Conservation (phyloP, 208 protist genomes). For the Wallacemonas collosoma region DNA sequence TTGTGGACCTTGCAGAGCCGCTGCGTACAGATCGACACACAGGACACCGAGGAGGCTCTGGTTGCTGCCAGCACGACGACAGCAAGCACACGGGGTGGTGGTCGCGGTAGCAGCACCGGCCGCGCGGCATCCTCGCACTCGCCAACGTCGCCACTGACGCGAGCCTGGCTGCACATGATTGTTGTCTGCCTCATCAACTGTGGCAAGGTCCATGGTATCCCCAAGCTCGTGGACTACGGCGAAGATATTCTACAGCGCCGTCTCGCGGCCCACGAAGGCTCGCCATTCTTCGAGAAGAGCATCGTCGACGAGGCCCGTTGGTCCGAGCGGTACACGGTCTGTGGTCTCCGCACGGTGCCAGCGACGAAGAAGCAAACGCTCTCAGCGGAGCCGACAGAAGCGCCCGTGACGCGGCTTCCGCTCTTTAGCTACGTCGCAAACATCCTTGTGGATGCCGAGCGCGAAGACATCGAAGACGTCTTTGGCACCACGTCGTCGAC, state of each 20-base stretch:
- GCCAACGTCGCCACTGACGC: conserved; percentile 36
- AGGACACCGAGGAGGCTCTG: not conserved
- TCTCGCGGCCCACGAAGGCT: conserved; percentile 32
- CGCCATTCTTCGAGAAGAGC: conserved; percentile 44
- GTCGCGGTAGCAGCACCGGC: conserved; percentile 6
- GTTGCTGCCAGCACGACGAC: conserved; percentile 17
- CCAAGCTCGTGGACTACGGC: conserved; percentile 55
- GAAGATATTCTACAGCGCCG: conserved; percentile 49
- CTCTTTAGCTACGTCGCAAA: conserved; percentile 57
- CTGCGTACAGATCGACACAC: conserved; percentile 24
- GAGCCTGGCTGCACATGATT: conserved; percentile 75
- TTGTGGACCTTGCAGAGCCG: conserved; percentile 51
- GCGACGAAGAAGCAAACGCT: conserved; percentile 34
- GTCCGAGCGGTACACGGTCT: conserved; percentile 30
- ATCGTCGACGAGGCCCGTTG: conserved; percentile 15
- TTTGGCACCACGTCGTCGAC: conserved; percentile 32
- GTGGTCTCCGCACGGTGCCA: conserved; percentile 33
- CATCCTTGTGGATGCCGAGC: conserved; percentile 54
- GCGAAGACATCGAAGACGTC: conserved; percentile 33
- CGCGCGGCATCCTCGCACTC: conserved; percentile 22
- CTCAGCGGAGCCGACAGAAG: conserved; percentile 23
- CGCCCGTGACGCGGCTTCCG: conserved; percentile 47
- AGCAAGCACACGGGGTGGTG: not conserved
- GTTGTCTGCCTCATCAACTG: conserved; percentile 45
- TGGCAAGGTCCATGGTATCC: conserved; percentile 41